Evolutionary conservation across 352 stramenopile species (phyloP).

Genomic region (Peronospora destructor): DNA sequence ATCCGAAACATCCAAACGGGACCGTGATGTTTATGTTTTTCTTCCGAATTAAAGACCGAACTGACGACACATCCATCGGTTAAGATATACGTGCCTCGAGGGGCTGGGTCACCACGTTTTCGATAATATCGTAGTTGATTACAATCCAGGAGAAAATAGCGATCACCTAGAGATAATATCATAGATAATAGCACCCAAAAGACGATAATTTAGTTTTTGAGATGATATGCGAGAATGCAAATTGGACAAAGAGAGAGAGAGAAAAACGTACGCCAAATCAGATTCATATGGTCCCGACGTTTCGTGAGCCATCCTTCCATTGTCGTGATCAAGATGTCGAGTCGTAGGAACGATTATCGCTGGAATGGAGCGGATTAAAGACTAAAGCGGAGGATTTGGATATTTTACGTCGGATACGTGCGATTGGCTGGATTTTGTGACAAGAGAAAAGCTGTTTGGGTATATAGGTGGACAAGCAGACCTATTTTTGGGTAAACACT

Average conservation of each 20-base stretch:
- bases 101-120: constrained; percentile 75
- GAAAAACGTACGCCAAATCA: constrained; percentile 80
- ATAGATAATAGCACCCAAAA: not conserved
- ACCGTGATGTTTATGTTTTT: constrained; percentile 84
- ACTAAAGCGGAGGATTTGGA: too few species aligned
- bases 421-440: too few species aligned
- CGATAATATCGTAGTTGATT: constrained; percentile 85
- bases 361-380: too few species aligned
- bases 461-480: too few species aligned
- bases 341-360: too few species aligned
- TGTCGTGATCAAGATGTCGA: too few species aligned
- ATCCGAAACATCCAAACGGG: constrained; percentile 88
- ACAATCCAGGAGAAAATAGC: constrained; percentile 83
- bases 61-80: constrained; percentile 76
- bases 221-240: not conserved
- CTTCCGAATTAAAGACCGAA: constrained; percentile 79
- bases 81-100: constrained; percentile 78
- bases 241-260: constrained; percentile 2
- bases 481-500: too few species aligned
- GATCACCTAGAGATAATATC: constrained; percentile 47
- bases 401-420: too few species aligned
- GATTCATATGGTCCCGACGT: constrained; percentile 86
- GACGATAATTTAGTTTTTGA: constrained; percentile 1
- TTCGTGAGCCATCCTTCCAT: constrained; percentile 88
- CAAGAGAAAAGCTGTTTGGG: too few species aligned